Evolutionary conservation across 2,329 filamentous ascomycete genomes (phyloP).

Genomic region (Curvularia hawaiiensis): DNA sequence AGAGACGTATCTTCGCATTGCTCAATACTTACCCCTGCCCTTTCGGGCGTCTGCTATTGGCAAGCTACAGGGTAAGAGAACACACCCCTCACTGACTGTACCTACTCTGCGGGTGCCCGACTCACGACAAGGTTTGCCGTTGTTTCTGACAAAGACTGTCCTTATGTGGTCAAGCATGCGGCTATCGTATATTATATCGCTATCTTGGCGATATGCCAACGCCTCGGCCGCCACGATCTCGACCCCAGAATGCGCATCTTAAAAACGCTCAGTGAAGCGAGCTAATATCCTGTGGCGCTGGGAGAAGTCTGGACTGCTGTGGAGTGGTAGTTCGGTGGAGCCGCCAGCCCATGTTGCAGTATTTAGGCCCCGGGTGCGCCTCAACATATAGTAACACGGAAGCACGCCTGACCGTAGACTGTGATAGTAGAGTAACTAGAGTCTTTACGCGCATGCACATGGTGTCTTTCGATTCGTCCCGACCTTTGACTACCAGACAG

Average conservation of each 20-base stretch:
- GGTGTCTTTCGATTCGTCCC: slow-evolving; percentile 4
- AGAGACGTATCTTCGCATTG: no score
- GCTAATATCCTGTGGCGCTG: not conserved
- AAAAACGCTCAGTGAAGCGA: not conserved
- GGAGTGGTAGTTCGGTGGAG: not conserved
- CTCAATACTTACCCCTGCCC: not conserved
- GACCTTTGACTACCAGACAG: not conserved
- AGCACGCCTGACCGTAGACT: slow-evolving; percentile 14
- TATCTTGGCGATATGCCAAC: not conserved
- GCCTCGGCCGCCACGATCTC: not conserved
- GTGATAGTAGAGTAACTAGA: slow-evolving; percentile 4
- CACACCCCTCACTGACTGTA: not conserved
- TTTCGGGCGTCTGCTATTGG: not conserved
- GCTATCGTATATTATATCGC: not conserved
- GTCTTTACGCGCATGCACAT: not conserved
- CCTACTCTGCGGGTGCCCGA: not conserved
- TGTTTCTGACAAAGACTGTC: not conserved
- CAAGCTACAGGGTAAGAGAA: not conserved
- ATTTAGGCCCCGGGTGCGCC: not conserved
- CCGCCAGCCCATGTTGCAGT: not conserved
- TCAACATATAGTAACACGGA: not conserved
- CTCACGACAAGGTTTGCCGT: not conserved
- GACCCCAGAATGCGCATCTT: not conserved
- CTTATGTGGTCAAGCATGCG: not conserved
- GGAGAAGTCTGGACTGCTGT: not conserved